These are phyloP conservation scores for Talaromyces stipitatus DNA, from an alignment of 495 filamentous ascomycete genomes.

Conservation along the genomic window DNA sequence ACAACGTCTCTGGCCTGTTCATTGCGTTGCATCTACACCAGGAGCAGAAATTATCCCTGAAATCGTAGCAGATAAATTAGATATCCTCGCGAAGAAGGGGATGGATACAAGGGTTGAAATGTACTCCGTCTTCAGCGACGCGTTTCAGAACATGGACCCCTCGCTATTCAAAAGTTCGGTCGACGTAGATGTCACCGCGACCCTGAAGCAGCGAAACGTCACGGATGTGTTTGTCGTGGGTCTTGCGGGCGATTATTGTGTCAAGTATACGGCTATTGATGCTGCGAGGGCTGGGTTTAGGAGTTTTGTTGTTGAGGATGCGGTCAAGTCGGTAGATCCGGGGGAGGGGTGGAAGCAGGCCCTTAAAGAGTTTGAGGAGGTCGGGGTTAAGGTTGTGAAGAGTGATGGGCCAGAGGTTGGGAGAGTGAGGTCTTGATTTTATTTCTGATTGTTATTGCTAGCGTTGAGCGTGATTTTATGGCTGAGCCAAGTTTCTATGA, in stretches of 20 bases:
- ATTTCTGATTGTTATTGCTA: background rate
- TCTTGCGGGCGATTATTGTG: slow-evolving; percentile 84
- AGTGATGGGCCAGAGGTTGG: slow-evolving; percentile 39
- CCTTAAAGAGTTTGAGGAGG: slow-evolving; percentile 45
- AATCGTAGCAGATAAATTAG: slow-evolving; percentile 49
- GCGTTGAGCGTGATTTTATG: background rate
- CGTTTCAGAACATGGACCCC: slow-evolving; percentile 50
- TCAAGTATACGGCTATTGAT: slow-evolving; percentile 72
- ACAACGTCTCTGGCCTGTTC: slow-evolving; percentile 78
- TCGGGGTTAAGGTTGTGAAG: slow-evolving; percentile 45
- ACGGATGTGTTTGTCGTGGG: slow-evolving; percentile 79
- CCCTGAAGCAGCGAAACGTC: slow-evolving; percentile 49
- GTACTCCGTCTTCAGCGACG: slow-evolving; percentile 83
- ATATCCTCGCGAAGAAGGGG: slow-evolving; percentile 71
- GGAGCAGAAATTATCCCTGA: slow-evolving; percentile 74
- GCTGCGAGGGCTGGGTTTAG: slow-evolving; percentile 67
- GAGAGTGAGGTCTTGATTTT: slow-evolving; percentile 23
- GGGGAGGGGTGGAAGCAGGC: slow-evolving; percentile 47
- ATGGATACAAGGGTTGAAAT: slow-evolving; percentile 68
- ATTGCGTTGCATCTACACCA: slow-evolving; percentile 70
- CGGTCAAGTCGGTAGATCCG: slow-evolving; percentile 59
- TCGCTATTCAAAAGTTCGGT: slow-evolving; percentile 31
- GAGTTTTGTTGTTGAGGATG: slow-evolving; percentile 73
- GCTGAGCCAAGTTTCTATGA: too few relatives aligned
- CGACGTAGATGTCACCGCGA: slow-evolving; percentile 50